Evolutionary conservation across 2,329 filamentous ascomycete genomes (phyloP), one percentile per base, ranked within the genome.

Genomic region (Penicillium polonicum): DNA sequence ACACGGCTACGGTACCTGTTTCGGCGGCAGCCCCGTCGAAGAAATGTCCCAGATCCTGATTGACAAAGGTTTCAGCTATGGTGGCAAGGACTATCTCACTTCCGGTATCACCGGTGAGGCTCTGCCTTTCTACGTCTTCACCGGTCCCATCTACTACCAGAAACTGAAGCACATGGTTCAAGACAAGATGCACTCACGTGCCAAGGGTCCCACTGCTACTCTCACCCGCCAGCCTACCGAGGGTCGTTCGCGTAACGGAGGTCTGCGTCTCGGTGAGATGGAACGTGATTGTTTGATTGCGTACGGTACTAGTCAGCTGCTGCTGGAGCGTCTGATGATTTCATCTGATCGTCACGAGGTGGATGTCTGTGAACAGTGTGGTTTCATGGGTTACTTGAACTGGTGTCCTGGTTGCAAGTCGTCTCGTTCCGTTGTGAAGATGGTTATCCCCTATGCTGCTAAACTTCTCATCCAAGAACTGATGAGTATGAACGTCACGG

Each of bases 121-220:
- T 0, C 82, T 97, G 6, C 92, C 96, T 63, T 92, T 92, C 13
- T 97, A 97, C 77, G 92, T 99, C 71, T 99, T 97, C 82, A 96
- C 96, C 73, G 94, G 94, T 0, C 94, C 94, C 12, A 99, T 99
- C 76, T 99, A 96, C 81, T 99, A 99, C 80, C 94, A 99, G 80
- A 96, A 96, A 65, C 85, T 99, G 64, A 99, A 99, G 84, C 94
- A 99, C 83, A 99, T 99, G 94, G 94, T 99, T 4, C 92, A 97
- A 75, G 94, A 99, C 74, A 99, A 99, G 80, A 97, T 99, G 94
- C 94, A 99, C 78, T 93, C 91, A 33, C 91, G 94, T 60, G 88
- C 93, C 2, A 88, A 91, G 15, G 95, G 95, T 0, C 95, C 94
- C 0, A 85, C 90, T 13, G 93, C 93, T 27, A 94, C 96, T 63